Percentiles rank a stretch among this genome's conserved stretches.
Evolutionary conservation across 1,139 yeast genomes (phyloP).

Genomic region (Geotrichum citri-aurantii): DNA sequence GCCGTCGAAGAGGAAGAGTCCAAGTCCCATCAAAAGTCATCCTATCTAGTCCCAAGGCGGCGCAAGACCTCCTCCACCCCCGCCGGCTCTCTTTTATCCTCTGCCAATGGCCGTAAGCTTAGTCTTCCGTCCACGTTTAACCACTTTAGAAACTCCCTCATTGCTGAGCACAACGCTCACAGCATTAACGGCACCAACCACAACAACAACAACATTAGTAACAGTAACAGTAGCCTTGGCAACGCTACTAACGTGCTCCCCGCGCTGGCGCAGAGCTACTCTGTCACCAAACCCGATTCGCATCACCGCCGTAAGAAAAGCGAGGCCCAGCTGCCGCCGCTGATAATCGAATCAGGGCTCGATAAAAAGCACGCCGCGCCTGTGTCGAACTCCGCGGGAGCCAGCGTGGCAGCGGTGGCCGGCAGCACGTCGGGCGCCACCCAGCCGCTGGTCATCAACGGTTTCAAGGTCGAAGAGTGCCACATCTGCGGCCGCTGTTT

Average conservation of each 20-base stretch:
- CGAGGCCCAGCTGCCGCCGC: background rate
- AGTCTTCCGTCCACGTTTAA: background rate
- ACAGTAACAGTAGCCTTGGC: background rate
- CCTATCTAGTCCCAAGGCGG: background rate
- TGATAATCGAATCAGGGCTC: background rate
- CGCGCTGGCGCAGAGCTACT: background rate
- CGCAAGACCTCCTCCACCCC: background rate
- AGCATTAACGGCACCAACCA: background rate
- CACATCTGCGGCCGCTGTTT: conserved; percentile 41
- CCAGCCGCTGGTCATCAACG: conserved; percentile 11
- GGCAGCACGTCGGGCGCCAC: background rate
- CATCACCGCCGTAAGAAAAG: background rate
- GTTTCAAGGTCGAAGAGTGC: conserved; percentile 37
- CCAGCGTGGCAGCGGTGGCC: background rate
- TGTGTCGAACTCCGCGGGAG: conserved; percentile 4
- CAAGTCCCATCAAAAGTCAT: conserved; percentile 18
- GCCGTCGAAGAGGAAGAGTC: conserved; percentile 33
- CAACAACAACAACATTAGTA: background rate
- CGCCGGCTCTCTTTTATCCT: background rate
- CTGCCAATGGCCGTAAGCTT: background rate
- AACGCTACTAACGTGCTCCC: background rate
- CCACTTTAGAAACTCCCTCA: background rate
- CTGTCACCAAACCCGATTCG: background rate
- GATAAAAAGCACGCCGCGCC: background rate
- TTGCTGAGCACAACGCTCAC: background rate